Percentiles rank a stretch among this genome's conserved stretches.
Conservation (phyloP, 2,329 filamentous ascomycete genomes). For the Fusarium agapanthi region DNA sequence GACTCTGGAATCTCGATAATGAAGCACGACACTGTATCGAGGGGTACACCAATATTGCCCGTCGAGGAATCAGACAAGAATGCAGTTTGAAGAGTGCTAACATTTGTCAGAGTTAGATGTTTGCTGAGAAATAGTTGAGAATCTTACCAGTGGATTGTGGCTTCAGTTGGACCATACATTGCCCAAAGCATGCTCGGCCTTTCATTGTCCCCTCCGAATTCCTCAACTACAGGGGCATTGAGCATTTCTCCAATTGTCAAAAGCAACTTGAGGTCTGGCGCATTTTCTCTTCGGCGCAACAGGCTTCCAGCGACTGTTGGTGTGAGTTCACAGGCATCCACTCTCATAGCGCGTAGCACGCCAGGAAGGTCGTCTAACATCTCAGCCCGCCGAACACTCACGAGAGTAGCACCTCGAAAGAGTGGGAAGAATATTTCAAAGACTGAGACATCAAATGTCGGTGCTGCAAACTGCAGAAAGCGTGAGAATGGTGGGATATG, state of each 20-base stretch:
- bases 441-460: slow-evolving; percentile 93
- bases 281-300: slow-evolving; percentile 71
- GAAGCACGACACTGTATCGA: slow-evolving; percentile 84
- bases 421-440: slow-evolving; percentile 95
- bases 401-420: slow-evolving; percentile 76
- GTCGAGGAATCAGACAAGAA: slow-evolving; percentile 66
- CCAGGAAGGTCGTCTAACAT: slow-evolving; percentile 80
- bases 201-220: slow-evolving; percentile 72
- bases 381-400: slow-evolving; percentile 72
- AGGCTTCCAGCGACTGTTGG: slow-evolving; percentile 86
- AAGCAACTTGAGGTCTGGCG: slow-evolving; percentile 74
- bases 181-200: slow-evolving; percentile 78
- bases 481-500: slow-evolving; percentile 80
- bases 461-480: slow-evolving; percentile 91
- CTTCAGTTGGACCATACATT: slow-evolving; percentile 96
- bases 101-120: not conserved
- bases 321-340: slow-evolving; percentile 89
- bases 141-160: slow-evolving; percentile 82
- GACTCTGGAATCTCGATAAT: slow-evolving; percentile 62
- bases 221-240: slow-evolving; percentile 76
- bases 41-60: slow-evolving; percentile 77
- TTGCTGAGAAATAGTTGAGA: not conserved
- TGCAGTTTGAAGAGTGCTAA: slow-evolving; percentile 73
- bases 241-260: slow-evolving; percentile 96
- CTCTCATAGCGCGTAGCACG: slow-evolving; percentile 68